phyloP scores from a whole-genome alignment of 495 filamentous ascomycete species.

The Aspergillus heteromorphus region DNA sequence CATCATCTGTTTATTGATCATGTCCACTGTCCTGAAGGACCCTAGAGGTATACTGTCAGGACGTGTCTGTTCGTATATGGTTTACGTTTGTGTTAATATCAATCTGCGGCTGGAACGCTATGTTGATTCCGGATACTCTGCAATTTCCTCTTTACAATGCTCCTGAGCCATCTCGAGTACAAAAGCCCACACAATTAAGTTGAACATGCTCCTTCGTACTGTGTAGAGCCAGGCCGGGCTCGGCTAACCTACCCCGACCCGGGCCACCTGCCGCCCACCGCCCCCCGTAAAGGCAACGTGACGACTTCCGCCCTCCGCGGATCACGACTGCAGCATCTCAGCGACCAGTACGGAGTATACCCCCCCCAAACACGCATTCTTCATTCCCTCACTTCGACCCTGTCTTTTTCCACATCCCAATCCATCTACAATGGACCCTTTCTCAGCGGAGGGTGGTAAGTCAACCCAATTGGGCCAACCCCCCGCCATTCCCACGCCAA shows the following conservation, averaged over 20 bases:
- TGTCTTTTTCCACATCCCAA: background rate
- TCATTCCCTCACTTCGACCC: background rate
- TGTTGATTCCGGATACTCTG: conserved; percentile 1
- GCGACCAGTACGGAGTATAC: background rate
- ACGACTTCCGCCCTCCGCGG: conserved; percentile 17
- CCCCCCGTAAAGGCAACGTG: conserved; percentile 20
- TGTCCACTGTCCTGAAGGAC: background rate
- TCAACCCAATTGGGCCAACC: background rate
- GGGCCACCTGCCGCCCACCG: conserved; percentile 14
- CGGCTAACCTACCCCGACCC: conserved; percentile 9
- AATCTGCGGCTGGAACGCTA: conserved; percentile 17
- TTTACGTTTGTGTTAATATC: conserved; percentile 6
- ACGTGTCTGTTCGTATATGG: background rate
- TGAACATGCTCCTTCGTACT: too few relatives aligned
- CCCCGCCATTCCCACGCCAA: background rate
- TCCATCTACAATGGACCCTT: conserved; percentile 71
- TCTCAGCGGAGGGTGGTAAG: conserved; percentile 81
- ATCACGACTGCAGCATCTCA: conserved; percentile 1
- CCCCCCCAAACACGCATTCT: background rate
- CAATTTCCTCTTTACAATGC: background rate
- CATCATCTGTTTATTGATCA: background rate
- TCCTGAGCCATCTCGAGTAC: background rate
- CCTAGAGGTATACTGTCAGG: conserved; percentile 1
- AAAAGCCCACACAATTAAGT: too few relatives aligned
- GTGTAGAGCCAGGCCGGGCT: background rate